A percentile compares a stretch with the other conserved stretches of the same genome.
phyloP scores from a whole-genome alignment of 2,329 filamentous ascomycete genomes.

The Epichloe hybrida region DNA sequence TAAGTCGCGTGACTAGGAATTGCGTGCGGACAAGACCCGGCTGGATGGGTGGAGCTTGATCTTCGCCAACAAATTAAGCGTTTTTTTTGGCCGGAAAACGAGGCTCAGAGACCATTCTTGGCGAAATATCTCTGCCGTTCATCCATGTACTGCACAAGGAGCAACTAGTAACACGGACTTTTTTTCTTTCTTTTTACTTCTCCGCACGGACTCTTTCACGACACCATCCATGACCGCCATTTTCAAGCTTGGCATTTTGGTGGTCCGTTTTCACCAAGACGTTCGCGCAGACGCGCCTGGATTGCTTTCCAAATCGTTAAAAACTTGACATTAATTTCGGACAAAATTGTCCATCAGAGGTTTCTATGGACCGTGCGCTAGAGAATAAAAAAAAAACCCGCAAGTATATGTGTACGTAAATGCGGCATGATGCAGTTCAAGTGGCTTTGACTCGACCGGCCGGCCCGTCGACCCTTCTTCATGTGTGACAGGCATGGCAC shows the following conservation, averaged over 20 bases:
- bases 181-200: not conserved
- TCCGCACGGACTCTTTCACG: not conserved
- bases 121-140: too few species aligned
- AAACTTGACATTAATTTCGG: not conserved
- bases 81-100: too few species aligned
- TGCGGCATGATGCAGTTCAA: not conserved
- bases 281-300: not conserved
- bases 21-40: not conserved
- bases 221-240: not conserved
- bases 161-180: not conserved
- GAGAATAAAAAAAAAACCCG: not conserved
- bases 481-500: not conserved
- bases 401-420: not conserved
- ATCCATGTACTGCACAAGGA: too few species aligned
- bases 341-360: not conserved
- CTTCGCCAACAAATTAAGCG: too few species aligned
- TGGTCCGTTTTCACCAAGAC: not conserved
- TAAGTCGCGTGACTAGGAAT: not conserved
- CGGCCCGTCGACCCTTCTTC: not conserved
- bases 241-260: not conserved
- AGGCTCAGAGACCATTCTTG: too few species aligned
- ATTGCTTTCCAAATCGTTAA: not conserved
- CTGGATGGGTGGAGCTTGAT: not conserved
- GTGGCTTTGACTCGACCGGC: not conserved
- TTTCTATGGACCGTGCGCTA: constrained; percentile 3